Conservation (phyloP, 148 eudicot species). For the Beta vulgaris region DNA sequence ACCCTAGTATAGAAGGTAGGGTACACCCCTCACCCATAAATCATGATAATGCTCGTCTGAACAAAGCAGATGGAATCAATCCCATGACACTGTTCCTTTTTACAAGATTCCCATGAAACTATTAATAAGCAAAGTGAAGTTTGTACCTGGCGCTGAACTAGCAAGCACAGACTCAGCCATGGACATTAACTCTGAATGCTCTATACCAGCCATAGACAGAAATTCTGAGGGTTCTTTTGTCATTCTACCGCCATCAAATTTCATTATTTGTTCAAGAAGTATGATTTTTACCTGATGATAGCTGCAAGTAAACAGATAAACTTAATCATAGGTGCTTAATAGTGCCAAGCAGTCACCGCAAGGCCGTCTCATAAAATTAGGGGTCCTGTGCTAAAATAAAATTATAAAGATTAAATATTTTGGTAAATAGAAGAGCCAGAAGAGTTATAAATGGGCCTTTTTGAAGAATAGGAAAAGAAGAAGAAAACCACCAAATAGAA, state of each 20-base stretch:
- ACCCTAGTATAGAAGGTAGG: neutral
- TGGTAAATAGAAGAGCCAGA: too few relatives aligned
- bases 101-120: neutral
- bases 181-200: neutral
- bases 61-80: too few relatives aligned
- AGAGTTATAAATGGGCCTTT: too few relatives aligned
- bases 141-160: neutral
- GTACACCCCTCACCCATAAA: neutral
- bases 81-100: too few relatives aligned
- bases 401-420: too few relatives aligned
- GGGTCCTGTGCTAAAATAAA: too few relatives aligned
- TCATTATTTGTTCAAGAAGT: conserved; percentile 1
- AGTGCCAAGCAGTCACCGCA: too few relatives aligned
- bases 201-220: neutral
- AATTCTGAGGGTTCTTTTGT: neutral
- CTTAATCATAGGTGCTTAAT: neutral
- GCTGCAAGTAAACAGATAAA: conserved; percentile 3
- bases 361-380: too few relatives aligned
- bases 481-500: too few relatives aligned
- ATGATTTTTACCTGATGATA: neutral
- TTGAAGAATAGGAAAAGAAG: too few relatives aligned
- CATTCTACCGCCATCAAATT: neutral
- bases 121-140: neutral
- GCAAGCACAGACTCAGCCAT: neutral
- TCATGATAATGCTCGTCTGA: too few relatives aligned